These are phyloP conservation scores for Casuarina equisetifolia DNA, from an alignment of 306 rosid species.

Conservation along the genomic window DNA sequence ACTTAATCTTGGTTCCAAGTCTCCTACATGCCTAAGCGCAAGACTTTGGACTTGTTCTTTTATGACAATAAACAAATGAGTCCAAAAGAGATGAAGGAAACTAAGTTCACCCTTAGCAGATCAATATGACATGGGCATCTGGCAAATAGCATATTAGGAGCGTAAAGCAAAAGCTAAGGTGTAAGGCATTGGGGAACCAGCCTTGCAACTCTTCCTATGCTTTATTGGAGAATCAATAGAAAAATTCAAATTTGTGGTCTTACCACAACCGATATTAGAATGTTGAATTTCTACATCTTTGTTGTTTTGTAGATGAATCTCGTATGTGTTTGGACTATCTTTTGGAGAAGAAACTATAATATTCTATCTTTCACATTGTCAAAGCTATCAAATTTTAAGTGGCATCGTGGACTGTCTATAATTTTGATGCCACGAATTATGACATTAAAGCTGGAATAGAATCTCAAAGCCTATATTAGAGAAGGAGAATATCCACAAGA, in stretches of 20 bases:
- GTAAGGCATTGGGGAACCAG: neutral
- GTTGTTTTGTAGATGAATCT: conserved; percentile 90
- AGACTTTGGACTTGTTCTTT: no score
- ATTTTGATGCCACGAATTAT: conserved; percentile 65
- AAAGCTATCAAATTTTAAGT: conserved; percentile 84
- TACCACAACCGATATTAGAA: conserved; percentile 71
- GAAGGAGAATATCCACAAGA: neutral
- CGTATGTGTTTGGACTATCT: conserved; percentile 87
- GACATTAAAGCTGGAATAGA: conserved; percentile 61
- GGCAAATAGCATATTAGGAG: neutral
- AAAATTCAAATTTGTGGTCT: conserved; percentile 5
- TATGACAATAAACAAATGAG: no score
- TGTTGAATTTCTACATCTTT: conserved; percentile 75
- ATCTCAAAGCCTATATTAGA: conserved; percentile 74
- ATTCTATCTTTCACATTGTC: conserved; percentile 54
- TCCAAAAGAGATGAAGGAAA: no score
- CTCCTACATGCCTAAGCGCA: no score
- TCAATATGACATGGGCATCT: neutral
- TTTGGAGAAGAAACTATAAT: conserved; percentile 78
- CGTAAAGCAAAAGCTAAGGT: neutral
- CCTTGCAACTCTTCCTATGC: neutral
- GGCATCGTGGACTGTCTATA: conserved; percentile 84
- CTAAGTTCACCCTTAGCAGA: no score
- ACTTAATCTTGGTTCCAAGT: no score
- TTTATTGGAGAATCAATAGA: neutral